These are phyloP conservation scores for Hyphopichia burtonii DNA, from an alignment of 1,139 yeast species.

Conservation along the genomic window DNA sequence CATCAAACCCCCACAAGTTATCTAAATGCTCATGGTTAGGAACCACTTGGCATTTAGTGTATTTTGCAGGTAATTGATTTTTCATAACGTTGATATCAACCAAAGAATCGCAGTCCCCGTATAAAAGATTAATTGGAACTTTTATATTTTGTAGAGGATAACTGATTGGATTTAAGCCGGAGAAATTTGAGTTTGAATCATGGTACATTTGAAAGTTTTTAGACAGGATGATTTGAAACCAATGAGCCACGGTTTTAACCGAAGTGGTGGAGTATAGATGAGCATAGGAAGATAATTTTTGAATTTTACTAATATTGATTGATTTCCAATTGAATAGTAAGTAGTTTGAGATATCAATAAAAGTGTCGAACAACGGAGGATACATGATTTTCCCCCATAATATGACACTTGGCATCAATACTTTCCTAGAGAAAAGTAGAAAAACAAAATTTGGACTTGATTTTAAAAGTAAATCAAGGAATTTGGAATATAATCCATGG, in stretches of 20 bases:
- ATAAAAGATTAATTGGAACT: slow-evolving; percentile 71
- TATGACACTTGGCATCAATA: slow-evolving; percentile 70
- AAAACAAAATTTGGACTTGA: slow-evolving; percentile 77
- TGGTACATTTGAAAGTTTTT: slow-evolving; percentile 86
- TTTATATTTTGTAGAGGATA: slow-evolving; percentile 57
- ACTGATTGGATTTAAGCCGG: slow-evolving; percentile 39
- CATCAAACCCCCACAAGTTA: slow-evolving; percentile 81
- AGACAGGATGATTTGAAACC: slow-evolving; percentile 91
- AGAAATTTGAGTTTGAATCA: slow-evolving; percentile 43
- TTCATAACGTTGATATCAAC: slow-evolving; percentile 81
- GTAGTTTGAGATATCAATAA: slow-evolving; percentile 69
- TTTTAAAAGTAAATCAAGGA: slow-evolving; percentile 74
- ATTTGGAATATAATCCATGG: slow-evolving; percentile 70
- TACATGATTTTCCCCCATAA: slow-evolving; percentile 84
- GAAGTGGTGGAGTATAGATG: slow-evolving; percentile 89
- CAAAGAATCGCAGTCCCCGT: slow-evolving; percentile 78
- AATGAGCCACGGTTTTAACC: slow-evolving; percentile 89
- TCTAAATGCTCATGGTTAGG: slow-evolving; percentile 82
- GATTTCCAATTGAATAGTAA: slow-evolving; percentile 79
- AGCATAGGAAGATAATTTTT: slow-evolving; percentile 74
- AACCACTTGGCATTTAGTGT: slow-evolving; percentile 47
- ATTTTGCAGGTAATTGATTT: slow-evolving; percentile 43
- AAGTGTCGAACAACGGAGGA: slow-evolving; percentile 74
- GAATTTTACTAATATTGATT: slow-evolving; percentile 63
- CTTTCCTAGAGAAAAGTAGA: slow-evolving; percentile 69